A percentile compares a stretch with the other conserved stretches of the same genome.
phyloP scores from a whole-genome alignment of 306 rosid species.

The Glycine latifolia region DNA sequence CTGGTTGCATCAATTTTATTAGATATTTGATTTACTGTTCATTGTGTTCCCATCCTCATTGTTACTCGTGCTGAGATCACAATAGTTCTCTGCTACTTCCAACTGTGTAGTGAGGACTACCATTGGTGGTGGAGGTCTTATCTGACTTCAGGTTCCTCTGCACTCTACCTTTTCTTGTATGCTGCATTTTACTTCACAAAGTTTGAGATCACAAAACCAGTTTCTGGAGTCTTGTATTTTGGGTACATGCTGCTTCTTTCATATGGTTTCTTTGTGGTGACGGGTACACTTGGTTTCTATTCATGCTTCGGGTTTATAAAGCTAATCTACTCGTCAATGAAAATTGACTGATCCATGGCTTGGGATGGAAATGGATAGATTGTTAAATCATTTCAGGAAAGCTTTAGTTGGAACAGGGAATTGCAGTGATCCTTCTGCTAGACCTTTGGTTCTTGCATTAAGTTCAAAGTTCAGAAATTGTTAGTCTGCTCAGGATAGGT shows the following conservation, averaged over 20 bases:
- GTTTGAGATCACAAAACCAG: conserved; percentile 88
- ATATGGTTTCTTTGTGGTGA: conserved; percentile 76
- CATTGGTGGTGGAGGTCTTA: conserved; percentile 98
- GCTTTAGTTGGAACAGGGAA: conserved; percentile 26
- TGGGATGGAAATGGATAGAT: conserved; percentile 33
- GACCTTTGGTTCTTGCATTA: too few relatives aligned
- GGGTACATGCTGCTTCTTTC: conserved; percentile 94
- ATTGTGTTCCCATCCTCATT: conserved; percentile 82
- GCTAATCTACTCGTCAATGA: conserved; percentile 89
- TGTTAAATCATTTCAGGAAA: conserved; percentile 32
- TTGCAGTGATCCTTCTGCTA: neutral
- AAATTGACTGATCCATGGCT: conserved; percentile 67
- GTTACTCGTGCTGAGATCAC: conserved; percentile 96
- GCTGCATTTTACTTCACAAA: conserved; percentile 90
- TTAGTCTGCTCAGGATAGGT: conserved; percentile 44
- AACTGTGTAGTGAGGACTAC: conserved; percentile 94
- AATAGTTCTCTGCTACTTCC: conserved; percentile 96
- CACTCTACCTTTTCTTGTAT: conserved; percentile 85
- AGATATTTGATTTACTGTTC: conserved; percentile 86
- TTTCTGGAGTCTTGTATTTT: conserved; percentile 83
- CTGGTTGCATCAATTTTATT: conserved; percentile 93
- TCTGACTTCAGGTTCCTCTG: conserved; percentile 92
- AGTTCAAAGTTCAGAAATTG: conserved; percentile 40
- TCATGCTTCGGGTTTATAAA: conserved; percentile 90
- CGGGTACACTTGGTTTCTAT: conserved; percentile 92